These are phyloP conservation scores for Apiospora rasikravindrae DNA, from an alignment of 2,329 filamentous ascomycete species.

Conservation along the genomic window DNA sequence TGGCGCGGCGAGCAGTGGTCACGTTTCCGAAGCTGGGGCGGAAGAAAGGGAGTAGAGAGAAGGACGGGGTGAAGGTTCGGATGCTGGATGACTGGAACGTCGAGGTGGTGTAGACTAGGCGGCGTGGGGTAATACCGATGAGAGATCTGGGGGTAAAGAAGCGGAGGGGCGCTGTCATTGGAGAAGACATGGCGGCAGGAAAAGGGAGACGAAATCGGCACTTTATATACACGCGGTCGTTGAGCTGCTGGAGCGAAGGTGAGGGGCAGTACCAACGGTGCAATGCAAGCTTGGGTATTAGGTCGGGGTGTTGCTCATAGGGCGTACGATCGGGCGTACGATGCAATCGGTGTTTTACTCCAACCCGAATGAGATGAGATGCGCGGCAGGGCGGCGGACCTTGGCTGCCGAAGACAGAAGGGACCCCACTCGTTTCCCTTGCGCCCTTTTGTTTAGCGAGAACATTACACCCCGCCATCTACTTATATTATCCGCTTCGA, in stretches of 20 bases:
- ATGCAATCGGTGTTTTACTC: background rate
- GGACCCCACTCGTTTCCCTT: background rate
- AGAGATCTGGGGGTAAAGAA: constrained; percentile 12
- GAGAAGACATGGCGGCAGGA: background rate
- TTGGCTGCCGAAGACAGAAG: background rate
- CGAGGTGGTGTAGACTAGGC: background rate
- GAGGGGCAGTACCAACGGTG: background rate
- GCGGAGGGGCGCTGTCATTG: background rate
- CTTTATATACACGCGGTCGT: background rate
- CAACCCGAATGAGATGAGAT: background rate
- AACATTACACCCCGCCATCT: background rate
- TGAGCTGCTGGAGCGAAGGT: background rate
- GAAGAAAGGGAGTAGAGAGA: constrained; percentile 12
- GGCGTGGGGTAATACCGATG: background rate
- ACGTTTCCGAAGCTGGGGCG: background rate
- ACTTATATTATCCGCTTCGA: background rate
- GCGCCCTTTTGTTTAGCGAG: background rate
- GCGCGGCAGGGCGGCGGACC: background rate
- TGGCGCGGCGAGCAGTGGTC: constrained; percentile 8
- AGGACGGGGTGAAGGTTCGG: background rate
- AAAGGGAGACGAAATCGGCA: background rate
- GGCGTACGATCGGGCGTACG: background rate
- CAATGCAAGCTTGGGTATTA: background rate
- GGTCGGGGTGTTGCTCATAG: background rate
- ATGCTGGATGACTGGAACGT: background rate